Evolutionary conservation across 1,139 yeast genomes (phyloP), one percentile per base, ranked within the genome.

Genomic region (Kodamaea sp.): DNA sequence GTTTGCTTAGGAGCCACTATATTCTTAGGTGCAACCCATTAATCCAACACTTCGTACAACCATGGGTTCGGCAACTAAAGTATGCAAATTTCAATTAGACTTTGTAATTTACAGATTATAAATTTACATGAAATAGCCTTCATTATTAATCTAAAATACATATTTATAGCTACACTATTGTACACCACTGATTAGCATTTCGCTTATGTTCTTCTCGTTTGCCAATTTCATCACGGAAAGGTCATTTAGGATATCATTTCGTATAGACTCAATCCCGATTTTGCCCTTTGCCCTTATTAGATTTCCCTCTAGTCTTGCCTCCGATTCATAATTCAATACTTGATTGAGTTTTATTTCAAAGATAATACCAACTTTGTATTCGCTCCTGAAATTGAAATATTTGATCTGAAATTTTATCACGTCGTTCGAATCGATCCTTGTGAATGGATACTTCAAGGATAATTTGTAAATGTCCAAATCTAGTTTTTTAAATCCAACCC

Each of bases 1-100:
- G 81, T 88, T 4, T 88, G 96, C 44, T 69, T 90, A 34, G 68
- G 81, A 16, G 88, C 90, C 5, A 85, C 94, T 21, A 65, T 89
- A 5, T 73, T 81, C 48, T 63, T 81, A 23, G 82, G 82, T 2
- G 81, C 83, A 7, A 66, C 68, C 10, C 75, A 70, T 44, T 70
- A 52, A 37, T 7, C n/a, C n/a, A n/a, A n/a, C n/a, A n/a, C n/a
- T n/a, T n/a, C n/a, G n/a, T n/a, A n/a, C n/a, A n/a, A n/a, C n/a
- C n/a, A n/a, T n/a, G n/a, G n/a, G n/a, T n/a, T n/a, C n/a, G n/a
- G n/a, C n/a, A n/a, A n/a, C n/a, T n/a, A n/a, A n/a, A n/a, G n/a
- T n/a, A n/a, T n/a, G n/a, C n/a, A n/a, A n/a, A n/a, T n/a, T n/a
- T n/a, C n/a, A n/a, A n/a, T n/a, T n/a, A n/a, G n/a, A n/a, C n/a